Evolutionary conservation across 345 rosid genomes (phyloP), one percentile per base, ranked within the genome.

Genomic region (Eucalyptus paniculata): DNA sequence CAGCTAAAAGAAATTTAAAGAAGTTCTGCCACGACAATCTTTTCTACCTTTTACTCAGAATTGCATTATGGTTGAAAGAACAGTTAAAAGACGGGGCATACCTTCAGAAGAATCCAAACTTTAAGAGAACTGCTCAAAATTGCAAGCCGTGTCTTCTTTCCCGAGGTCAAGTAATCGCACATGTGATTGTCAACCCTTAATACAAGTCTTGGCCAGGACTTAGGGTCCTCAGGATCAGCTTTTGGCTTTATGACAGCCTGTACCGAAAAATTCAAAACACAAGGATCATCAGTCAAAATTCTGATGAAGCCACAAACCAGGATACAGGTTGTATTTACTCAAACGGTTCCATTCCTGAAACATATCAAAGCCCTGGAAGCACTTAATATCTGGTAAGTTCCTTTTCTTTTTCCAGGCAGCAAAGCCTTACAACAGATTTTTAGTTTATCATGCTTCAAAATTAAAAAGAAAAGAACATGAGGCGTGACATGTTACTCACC

Each of bases 51-150:
- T 37, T 42, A 86, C 45, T 51, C 30, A 23, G 85, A 53, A 28
- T 50, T 18, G 30, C 88, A 50, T 32, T 30, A 49, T 65, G 81
- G 53, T 40, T 37, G 82, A 87, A 50, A n/a, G 81, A 32, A 53
- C 45, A 83, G 50, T 49, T 42, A 32, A 26, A n/a, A 90, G 28
- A 85, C 19, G 18, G 54, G 80, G 26, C 89, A 47, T 94, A 98
- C 99, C 99, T 98, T 97, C 88, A 97, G 91, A 89, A 97, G 96
- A 89, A 97, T 92, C 99, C 99, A 97, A 85, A 96, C 99, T 94
- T 96, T 98, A 89, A 97, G 96, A 88, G 99, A 96, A 90, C 99
- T 97, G 87, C 98, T 96, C 92, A 97, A 92, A 90, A 92, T 92
- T 85, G 99, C 99, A 90, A 98, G 97, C 90, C 93, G 93, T 5